Evolutionary conservation across 441 rosid genomes (phyloP).

Genomic region (Brassica hybrid): DNA sequence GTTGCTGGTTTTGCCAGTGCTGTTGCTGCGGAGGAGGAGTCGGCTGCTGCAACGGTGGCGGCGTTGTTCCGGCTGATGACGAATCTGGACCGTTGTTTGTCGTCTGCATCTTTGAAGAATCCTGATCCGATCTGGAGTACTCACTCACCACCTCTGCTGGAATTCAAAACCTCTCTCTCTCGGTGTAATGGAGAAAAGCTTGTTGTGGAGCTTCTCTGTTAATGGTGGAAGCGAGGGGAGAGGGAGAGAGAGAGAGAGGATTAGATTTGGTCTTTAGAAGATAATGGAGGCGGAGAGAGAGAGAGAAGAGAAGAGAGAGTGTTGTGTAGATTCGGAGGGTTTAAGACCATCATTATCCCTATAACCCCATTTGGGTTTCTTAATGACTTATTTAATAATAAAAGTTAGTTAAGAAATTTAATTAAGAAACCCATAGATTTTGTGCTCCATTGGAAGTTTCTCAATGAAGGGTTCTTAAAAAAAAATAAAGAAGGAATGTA

Average conservation of each 20-base stretch:
- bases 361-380: too few species aligned
- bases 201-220: slow-evolving; percentile 1
- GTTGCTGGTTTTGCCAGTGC: slow-evolving; percentile 48
- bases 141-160: background rate
- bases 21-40: slow-evolving; percentile 44
- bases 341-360: slow-evolving; percentile 29
- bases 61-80: slow-evolving; percentile 45
- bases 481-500: background rate
- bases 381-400: too few species aligned
- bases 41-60: slow-evolving; percentile 39
- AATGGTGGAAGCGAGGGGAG: slow-evolving; percentile 37
- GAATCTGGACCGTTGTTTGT: slow-evolving; percentile 64
- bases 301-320: slow-evolving; percentile 4
- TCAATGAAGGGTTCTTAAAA: too few species aligned
- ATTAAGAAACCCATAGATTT: too few species aligned
- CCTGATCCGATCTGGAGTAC: slow-evolving; percentile 35
- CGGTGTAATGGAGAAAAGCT: background rate
- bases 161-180: slow-evolving; percentile 10
- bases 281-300: slow-evolving; percentile 45
- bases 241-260: slow-evolving; percentile 29
- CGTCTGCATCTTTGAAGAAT: slow-evolving; percentile 58
- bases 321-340: slow-evolving; percentile 36
- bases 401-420: too few species aligned
- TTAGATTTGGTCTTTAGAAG: slow-evolving; percentile 25
- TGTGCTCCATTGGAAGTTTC: too few species aligned